Conservation (phyloP, 1,284 basidiomycete genomes). For the Moesziomyces globuligerus region DNA sequence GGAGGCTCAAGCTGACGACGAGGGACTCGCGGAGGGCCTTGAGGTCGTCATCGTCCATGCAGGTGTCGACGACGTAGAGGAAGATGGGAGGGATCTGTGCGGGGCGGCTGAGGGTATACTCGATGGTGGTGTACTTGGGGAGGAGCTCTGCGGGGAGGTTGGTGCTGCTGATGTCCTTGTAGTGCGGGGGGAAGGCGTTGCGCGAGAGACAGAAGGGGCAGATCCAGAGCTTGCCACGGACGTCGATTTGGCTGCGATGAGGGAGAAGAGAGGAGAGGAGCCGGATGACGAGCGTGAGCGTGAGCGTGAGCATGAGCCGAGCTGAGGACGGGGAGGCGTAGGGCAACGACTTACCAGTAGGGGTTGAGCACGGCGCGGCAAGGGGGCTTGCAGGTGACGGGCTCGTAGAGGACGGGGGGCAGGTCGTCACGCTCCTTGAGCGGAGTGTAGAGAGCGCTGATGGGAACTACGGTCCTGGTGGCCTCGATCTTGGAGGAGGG, state of each 20-base stretch:
- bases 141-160: conserved; percentile 94
- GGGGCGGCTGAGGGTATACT: conserved; percentile 93
- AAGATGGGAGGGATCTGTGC: conserved; percentile 94
- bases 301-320: neutral
- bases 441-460: conserved; percentile 96
- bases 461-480: conserved; percentile 96
- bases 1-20: conserved; percentile 88
- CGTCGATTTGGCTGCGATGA: conserved; percentile 87
- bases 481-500: conserved; percentile 97
- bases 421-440: conserved; percentile 94
- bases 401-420: conserved; percentile 95
- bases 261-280: neutral
- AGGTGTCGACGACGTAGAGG: conserved; percentile 96
- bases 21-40: conserved; percentile 92
- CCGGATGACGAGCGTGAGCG: too few species aligned
- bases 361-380: conserved; percentile 98
- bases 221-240: conserved; percentile 98
- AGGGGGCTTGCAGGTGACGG: conserved; percentile 96
- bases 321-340: neutral
- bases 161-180: conserved; percentile 97
- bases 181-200: conserved; percentile 97
- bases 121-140: conserved; percentile 98
- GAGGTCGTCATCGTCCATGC: conserved; percentile 93
- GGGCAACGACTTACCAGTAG: conserved; percentile 75
- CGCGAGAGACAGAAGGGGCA: conserved; percentile 97